A percentile compares a stretch with the other conserved stretches of the same genome.
phyloP scores from a whole-genome alignment of 805 yeast genomes.

The Nakazawaea ishiwadae region DNA sequence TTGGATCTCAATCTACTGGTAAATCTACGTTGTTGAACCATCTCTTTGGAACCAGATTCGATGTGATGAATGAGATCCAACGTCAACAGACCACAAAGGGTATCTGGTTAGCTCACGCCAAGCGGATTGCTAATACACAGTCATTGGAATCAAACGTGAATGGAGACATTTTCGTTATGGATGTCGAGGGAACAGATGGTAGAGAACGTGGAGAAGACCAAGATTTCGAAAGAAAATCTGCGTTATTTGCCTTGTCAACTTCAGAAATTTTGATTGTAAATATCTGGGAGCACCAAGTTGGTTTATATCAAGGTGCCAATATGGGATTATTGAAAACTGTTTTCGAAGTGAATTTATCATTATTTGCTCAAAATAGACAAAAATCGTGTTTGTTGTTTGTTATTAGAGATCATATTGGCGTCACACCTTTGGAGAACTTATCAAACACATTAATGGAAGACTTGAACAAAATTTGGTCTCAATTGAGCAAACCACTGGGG shows the following conservation, averaged over 20 bases:
- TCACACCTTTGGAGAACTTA: constrained; percentile 73
- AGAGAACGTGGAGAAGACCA: constrained; percentile 98
- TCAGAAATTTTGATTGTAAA: constrained; percentile 88
- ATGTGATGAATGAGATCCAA: constrained; percentile 83
- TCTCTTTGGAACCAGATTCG: constrained; percentile 81
- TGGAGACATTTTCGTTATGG: constrained; percentile 67
- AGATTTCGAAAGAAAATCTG: constrained; percentile 96
- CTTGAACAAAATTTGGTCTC: constrained; percentile 72
- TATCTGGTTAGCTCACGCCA: constrained; percentile 67
- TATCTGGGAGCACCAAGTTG: constrained; percentile 97
- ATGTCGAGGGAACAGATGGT: constrained; percentile 99
- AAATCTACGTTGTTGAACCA: constrained; percentile 88
- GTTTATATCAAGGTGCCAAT: constrained; percentile 95
- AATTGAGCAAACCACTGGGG: constrained; percentile 67
- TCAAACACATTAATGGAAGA: constrained; percentile 67
- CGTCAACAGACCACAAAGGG: constrained; percentile 93
- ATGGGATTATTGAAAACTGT: constrained; percentile 95
- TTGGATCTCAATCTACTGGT: constrained; percentile 97
- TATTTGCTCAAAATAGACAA: constrained; percentile 62
- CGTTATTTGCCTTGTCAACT: constrained; percentile 88
- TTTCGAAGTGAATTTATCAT: constrained; percentile 86
- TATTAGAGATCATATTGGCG: constrained; percentile 86
- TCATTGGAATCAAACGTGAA: constrained; percentile 13
- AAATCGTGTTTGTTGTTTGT: constrained; percentile 76
- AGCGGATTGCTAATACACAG: constrained; percentile 27